Evolutionary conservation across 306 rosid species (phyloP).

Genomic region (Corylus avellana): DNA sequence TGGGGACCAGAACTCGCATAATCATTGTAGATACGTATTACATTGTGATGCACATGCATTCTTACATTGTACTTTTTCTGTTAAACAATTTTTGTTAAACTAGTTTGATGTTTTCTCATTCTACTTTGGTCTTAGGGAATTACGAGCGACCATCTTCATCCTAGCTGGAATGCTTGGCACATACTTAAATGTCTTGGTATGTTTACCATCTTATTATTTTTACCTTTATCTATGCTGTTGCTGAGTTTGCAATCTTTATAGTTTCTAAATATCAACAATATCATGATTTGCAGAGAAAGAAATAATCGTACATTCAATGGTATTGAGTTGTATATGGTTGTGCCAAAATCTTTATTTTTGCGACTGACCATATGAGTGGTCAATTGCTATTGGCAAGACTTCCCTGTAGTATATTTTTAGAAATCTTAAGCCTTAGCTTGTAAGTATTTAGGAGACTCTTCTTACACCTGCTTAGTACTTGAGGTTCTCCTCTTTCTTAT

Average conservation of each 20-base stretch:
- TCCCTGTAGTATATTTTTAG: background rate
- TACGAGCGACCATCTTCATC: slow-evolving; percentile 63
- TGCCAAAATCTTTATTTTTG: background rate
- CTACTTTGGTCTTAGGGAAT: slow-evolving; percentile 61
- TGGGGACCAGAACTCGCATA: background rate
- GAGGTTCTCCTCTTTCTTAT: background rate
- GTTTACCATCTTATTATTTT: slow-evolving; percentile 41
- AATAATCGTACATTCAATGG: background rate
- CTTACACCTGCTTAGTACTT: background rate
- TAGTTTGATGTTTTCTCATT: slow-evolving; percentile 11
- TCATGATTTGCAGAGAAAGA: background rate
- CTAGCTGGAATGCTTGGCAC: slow-evolving; percentile 93
- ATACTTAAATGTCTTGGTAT: slow-evolving; percentile 80
- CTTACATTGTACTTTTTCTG: background rate
- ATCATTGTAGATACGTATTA: background rate
- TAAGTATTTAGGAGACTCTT: background rate
- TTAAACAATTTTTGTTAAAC: background rate
- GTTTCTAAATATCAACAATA: background rate
- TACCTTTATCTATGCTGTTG: slow-evolving; percentile 23
- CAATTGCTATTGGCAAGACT: background rate
- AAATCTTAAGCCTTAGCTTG: background rate
- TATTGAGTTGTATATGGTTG: background rate
- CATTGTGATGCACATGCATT: slow-evolving; percentile 2
- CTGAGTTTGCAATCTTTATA: slow-evolving; percentile 12
- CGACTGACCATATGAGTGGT: background rate